Base-by-base conservation (phyloP, 768 basidiomycete genomes). In the Suillus weaverae region DNA sequence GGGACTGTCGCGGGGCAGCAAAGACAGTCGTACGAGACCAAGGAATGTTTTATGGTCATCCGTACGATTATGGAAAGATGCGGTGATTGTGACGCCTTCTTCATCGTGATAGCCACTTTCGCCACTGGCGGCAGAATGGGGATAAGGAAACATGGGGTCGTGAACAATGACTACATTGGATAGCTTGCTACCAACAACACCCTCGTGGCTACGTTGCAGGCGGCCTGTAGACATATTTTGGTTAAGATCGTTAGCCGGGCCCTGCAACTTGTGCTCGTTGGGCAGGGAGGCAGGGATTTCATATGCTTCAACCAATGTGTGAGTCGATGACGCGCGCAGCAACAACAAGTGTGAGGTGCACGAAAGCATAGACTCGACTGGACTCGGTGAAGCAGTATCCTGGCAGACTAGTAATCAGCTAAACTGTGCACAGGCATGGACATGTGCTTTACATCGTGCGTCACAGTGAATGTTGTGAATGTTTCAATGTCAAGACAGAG, bases 1-100 rank as follows among this genome's bases (percentile, higher is more conserved):
- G 41, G 18, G 18, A n/a, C 57, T 32, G 26, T 59, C 57, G 4
- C 57, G 57, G 18, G 57, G 57, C 6, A 59, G 30, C 11, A 59
- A 59, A 41, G 57, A 41, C 39, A 59, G 16, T n/a, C 57, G 57
- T 30, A 59, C 57, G 20, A 59, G 57, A 59, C 57, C 57, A 30
- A 59, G 57, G 39, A 59, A 59, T 30, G 57, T 59, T 41, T 59
- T 59, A 18, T 43, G 39, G 57, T 59, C 57, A 59, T 59, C 57
- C 3, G 57, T 59, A 30, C 57, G 57, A 30, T 59, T 59, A 7
- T 59, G 35, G 35, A 59, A 59, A 13, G 57, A 59, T 16, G 57
- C 57, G 10, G 57, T 59, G 39, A 59, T 59, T 41, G 57, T 59
- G 26, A 32, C 30, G 7, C 57, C 57, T 30, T 59, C 57, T 18